Evolutionary conservation across 768 basidiomycete genomes (phyloP), one percentile per base, ranked within the genome.

Genomic region (Gymnopilus dilepis): DNA sequence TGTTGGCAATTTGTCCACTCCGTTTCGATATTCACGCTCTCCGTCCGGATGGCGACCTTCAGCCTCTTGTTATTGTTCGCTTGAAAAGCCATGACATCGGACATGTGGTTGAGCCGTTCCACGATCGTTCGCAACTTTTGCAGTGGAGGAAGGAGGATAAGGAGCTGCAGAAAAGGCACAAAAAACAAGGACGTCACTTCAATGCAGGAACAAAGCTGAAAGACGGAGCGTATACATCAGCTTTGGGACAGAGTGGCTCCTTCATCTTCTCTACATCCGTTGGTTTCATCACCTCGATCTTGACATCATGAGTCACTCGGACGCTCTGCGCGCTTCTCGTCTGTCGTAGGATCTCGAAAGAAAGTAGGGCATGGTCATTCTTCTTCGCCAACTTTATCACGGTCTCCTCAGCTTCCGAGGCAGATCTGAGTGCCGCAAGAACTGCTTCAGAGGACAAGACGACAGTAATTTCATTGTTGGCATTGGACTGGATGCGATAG

Each of bases 371-470:
- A 38, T 87, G 86, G 50, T 91, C 87, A 64, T 88, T 87, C 75
- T 93, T 93, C 79, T 96, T 96, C 11, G 93, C 91, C 2, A 95
- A 82, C 75, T 91, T 94, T 82, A 95, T 86, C 53, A 90, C 82
- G 33, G 92, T 83, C 40, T 92, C 87, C 24, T 87, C 87, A 5
- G 80, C 77, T 37, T 86, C 85, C 1, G 84, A 78, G 0, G 84
- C 83, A 5, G 90, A 92, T 43, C 81, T 83, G n/a, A 96, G 81
- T 0, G 91, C 91, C 0, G 84, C 83, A 11, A 91, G 81, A 2
- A 96, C 82, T 0, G 92, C 87, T 59, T 94, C 94, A 5, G 90
- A 82, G 2, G 86, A 80, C 26, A 95, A 75, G n/a, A 83, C 76
- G 67, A 95, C 76, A 3, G 88, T 89, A 62, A 96, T 95, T 67